Base-by-base conservation (phyloP, 192 early-diverging fungal species). In the Geosiphon pyriformis region DNA sequence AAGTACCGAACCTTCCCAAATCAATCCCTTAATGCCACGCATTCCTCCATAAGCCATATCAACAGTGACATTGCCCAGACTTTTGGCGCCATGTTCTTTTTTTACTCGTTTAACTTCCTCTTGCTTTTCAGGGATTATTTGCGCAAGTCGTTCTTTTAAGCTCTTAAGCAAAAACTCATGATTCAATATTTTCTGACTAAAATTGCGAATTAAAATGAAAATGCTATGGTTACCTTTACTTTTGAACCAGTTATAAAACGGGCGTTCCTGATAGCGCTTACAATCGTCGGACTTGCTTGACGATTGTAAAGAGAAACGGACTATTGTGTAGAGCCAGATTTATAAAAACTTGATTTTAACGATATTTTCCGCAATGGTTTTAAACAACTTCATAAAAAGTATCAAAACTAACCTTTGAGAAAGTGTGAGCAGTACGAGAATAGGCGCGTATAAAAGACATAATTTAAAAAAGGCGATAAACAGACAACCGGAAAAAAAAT, bases 31-130 rank as follows among this genome's bases (percentile, higher is more conserved):
- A 85, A 98, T 94, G 66, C 94, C 96, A 78, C 96, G 90, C 94
- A 98, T 98, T 74, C 96, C 96, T 72, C 96, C 96, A 78, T 96
- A 96, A 33, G 77, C 91, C 91, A 96, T 95, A 80, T 98, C 94
- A 70, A 98, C 93, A 31, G 96, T 97, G 70, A 89, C 92, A 75
- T 93, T 87, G 67, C 96, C 96, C 50, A 98, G 83, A 59, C 90
- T 87, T 82, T 93, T 88, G 72, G 74, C 77, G 57, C 96, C 96
- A 69, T 92, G 87, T 84, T 95, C 90, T 72, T 88, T 83, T 79
- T 92, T 91, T 80, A 97, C 81, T 48, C 87, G 85, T 88, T 98
- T 96, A 71, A 95, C 88, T 83, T 98, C 91, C 37, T 88, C 94
- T 77, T 87, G 88, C 87, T 93, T 96, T 73, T 90, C 85, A 61